Conservation (phyloP, 164 flowering plant genomes). For the Kalanchoe fedtschenkoi region DNA sequence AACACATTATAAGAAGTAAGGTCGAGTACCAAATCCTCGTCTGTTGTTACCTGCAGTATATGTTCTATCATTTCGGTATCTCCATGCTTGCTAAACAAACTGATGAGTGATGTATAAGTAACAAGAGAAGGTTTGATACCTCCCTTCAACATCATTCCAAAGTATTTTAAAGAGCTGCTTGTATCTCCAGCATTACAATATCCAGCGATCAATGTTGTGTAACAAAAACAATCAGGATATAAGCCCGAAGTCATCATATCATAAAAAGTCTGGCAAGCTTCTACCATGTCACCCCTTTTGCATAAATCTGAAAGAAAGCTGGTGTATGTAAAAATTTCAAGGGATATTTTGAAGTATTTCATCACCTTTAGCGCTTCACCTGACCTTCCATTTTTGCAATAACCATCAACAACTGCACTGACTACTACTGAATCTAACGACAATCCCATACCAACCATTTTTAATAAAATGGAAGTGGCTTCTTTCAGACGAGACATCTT, state of each 20-base stretch:
- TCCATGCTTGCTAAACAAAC: constrained; percentile 23
- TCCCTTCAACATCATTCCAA: constrained; percentile 36
- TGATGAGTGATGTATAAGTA: constrained; percentile 34
- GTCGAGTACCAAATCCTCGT: constrained; percentile 30
- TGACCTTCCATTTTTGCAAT: constrained; percentile 23
- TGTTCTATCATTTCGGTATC: constrained; percentile 28
- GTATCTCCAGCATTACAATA: constrained; percentile 23
- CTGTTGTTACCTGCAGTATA: constrained; percentile 20
- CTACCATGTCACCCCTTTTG: constrained; percentile 24
- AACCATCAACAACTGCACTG: constrained; percentile 34
- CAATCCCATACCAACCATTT: constrained; percentile 24
- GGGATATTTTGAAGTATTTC: constrained; percentile 17
- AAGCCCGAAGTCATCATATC: constrained; percentile 31
- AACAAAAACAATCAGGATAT: constrained; percentile 34
- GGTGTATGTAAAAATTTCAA: constrained; percentile 27
- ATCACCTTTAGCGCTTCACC: constrained; percentile 24
- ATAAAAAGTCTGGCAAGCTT: constrained; percentile 25
- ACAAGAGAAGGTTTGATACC: constrained; percentile 29
- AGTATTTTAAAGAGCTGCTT: constrained; percentile 18
- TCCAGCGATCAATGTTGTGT: constrained; percentile 35
- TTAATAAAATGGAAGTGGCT: constrained; percentile 34
- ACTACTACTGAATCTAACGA: constrained; percentile 28
- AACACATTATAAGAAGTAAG: constrained; percentile 28
- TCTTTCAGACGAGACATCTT: constrained; percentile 25
- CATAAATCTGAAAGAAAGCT: constrained; percentile 37